Evolutionary conservation across 2,329 filamentous ascomycete species (phyloP), one percentile per base, ranked within the genome.

Genomic region (Lojkania enalia): DNA sequence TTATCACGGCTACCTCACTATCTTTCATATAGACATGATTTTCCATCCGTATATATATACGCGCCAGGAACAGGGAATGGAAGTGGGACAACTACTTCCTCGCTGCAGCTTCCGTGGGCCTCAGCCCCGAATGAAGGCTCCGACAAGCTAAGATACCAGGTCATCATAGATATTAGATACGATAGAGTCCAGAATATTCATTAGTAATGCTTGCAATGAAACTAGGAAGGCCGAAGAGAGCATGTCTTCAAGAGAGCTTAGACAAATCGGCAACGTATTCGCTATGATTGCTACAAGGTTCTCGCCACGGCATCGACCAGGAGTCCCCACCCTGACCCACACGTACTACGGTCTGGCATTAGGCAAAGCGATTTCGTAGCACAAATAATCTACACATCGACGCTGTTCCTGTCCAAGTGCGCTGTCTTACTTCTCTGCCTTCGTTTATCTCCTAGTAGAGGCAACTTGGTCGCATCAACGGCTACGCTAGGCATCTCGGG

Each of bases 1-100:
- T 67, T 20, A 60, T 60, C 0, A 61, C 59, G 14, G 60, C 54
- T 9, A 44, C 52, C 3, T 61, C 59, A 3, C 36, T 66, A 18
- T 56, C 58, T 5, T 69, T 67, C 44, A 55, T 67, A 9, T 57
- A 57, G 52, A 48, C 51, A 1, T 69, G 64, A 37, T 58, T 61
- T 12, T 20, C 61, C 20, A 65, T 69, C 2, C 56, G 65, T 18
- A 39, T 63, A 30, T 67, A 58, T 53, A 38, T 67, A 36, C 58
- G 63, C n/a, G 38, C 41, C 6, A 52, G 58, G 25, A 52, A 54
- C 2, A 55, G 56, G 19, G 58, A 66, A 20, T 68, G 64, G 65
- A 61, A 53, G 42, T 52, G 54, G 21, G 65, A 68, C 37, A 64
- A 65, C 44, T 60, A 55, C 47, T 57, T 58, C 14, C 47, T 64